These are phyloP conservation scores for Gracilaria caudata DNA, from an alignment of 23 red algal species.

Conservation along the genomic window DNA sequence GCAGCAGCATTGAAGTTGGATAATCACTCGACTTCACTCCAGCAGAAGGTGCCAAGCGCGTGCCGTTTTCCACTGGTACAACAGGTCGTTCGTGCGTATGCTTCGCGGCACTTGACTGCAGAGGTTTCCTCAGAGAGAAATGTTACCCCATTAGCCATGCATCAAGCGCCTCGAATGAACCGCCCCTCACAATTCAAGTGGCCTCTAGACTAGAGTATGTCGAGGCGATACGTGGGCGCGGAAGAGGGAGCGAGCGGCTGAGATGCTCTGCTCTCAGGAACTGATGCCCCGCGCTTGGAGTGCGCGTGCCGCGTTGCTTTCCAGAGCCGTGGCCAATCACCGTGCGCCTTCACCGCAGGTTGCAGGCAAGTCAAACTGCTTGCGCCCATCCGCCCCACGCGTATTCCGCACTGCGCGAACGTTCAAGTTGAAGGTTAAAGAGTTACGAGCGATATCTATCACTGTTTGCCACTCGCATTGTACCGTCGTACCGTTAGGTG, in stretches of 20 bases:
- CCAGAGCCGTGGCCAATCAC: neutral
- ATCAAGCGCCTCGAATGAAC: neutral
- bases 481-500: too few species aligned
- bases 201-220: neutral
- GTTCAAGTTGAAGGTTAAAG: neutral
- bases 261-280: neutral
- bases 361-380: neutral
- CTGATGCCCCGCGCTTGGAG: neutral
- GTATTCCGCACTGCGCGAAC: neutral
- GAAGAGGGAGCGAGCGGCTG: neutral
- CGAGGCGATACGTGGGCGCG: neutral
- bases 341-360: neutral
- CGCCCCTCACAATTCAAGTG: neutral
- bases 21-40: neutral
- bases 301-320: slow-evolving; percentile 4
- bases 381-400: neutral
- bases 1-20: neutral
- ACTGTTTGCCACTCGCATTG: neutral
- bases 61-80: too few species aligned
- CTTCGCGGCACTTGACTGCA: neutral
- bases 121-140: too few species aligned
- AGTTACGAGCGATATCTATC: neutral
- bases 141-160: neutral
- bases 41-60: neutral
- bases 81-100: neutral